Conservation (phyloP, 148 eudicot species). For the Vaccinium myrtillus region DNA sequence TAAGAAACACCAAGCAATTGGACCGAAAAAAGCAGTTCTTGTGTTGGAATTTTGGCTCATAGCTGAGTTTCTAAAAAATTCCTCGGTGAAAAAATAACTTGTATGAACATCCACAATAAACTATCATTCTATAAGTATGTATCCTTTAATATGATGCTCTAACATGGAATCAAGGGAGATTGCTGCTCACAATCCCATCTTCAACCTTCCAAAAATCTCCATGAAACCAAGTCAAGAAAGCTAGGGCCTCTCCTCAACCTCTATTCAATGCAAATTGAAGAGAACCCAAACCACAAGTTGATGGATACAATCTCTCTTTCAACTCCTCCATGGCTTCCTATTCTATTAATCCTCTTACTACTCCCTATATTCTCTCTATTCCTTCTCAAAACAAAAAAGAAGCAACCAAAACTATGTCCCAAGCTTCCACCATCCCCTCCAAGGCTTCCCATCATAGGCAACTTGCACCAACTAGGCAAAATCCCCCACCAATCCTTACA, state of each 20-base stretch:
- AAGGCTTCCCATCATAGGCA: constrained; percentile 14
- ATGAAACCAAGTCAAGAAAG: too few relatives aligned
- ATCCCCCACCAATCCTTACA: constrained; percentile 9
- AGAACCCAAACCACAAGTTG: background rate
- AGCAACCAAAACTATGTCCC: background rate
- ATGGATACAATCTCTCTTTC: background rate
- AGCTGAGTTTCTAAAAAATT: too few relatives aligned
- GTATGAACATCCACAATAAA: too few relatives aligned
- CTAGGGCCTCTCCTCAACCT: too few relatives aligned
- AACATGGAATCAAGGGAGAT: too few relatives aligned
- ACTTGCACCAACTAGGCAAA: constrained; percentile 17
- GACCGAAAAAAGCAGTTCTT: background rate
- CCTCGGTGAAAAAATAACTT: too few relatives aligned
- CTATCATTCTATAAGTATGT: too few relatives aligned
- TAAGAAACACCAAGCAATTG: background rate
- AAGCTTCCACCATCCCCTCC: constrained; percentile 19
- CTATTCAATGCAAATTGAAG: background rate
- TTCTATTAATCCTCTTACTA: background rate
- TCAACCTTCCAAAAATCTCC: too few relatives aligned
- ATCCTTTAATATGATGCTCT: too few relatives aligned
- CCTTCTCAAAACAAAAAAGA: background rate
- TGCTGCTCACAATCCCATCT: too few relatives aligned
- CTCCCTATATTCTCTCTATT: background rate
- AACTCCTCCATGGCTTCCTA: background rate
- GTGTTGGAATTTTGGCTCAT: too few relatives aligned